phyloP scores from a whole-genome alignment of 2,329 filamentous ascomycete species.

The Anisogramma anomala region DNA sequence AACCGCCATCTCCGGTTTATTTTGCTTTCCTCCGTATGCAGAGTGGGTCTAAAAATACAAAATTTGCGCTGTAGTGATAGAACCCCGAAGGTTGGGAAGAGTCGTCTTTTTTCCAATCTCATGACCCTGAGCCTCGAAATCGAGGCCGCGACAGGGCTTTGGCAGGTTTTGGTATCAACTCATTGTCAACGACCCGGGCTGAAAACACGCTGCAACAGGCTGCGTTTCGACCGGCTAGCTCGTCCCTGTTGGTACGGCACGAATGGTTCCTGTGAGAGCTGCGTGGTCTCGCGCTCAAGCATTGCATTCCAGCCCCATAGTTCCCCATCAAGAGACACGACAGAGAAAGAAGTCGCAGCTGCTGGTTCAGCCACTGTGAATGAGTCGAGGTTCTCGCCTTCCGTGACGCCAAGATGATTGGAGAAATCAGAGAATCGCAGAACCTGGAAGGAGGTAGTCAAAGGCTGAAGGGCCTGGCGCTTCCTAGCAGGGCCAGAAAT shows the following conservation, averaged over 20 bases:
- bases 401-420: constrained; percentile 16
- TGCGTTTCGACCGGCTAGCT: constrained; percentile 12
- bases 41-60: constrained; percentile 7
- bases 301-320: constrained; percentile 21
- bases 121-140: constrained; percentile 2
- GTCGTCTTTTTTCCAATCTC: no score
- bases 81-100: no score
- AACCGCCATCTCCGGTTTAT: constrained; percentile 6
- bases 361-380: constrained; percentile 13
- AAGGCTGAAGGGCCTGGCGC: not conserved
- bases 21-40: constrained; percentile 7
- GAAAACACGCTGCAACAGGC: constrained; percentile 13
- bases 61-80: no score
- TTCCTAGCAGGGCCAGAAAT: constrained; percentile 4
- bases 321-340: constrained; percentile 15
- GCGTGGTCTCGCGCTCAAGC: constrained; percentile 14
- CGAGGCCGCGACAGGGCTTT: not conserved
- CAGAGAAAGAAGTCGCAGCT: constrained; percentile 4
- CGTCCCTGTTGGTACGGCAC: constrained; percentile 4
- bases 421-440: constrained; percentile 24
- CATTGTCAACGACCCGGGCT: constrained; percentile 11
- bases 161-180: constrained; percentile 2
- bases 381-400: constrained; percentile 8
- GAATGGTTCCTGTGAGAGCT: constrained; percentile 3
- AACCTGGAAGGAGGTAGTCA: constrained; percentile 9